Evolutionary conservation across 495 filamentous ascomycete species (phyloP).

Genomic region (Lasiosphaeris hirsuta): DNA sequence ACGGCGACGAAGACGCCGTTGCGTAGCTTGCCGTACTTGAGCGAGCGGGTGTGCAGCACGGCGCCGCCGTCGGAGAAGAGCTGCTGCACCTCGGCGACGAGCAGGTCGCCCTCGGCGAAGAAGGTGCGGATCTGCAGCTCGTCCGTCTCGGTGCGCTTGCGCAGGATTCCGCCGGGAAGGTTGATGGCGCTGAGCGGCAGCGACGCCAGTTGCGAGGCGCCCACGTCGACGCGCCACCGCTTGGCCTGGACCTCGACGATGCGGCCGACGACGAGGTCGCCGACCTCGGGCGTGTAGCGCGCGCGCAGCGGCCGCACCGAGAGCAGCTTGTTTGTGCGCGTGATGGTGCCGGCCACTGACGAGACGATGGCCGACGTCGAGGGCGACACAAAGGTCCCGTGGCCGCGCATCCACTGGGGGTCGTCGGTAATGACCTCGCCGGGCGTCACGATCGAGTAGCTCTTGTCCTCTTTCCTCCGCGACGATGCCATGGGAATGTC

Average conservation of each 20-base stretch:
- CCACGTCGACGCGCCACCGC: constrained; percentile 92
- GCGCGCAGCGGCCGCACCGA: constrained; percentile 84
- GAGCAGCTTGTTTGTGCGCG: constrained; percentile 93
- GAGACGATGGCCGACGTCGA: constrained; percentile 67
- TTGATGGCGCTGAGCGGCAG: constrained; percentile 89
- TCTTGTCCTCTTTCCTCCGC: constrained; percentile 7
- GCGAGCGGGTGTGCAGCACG: constrained; percentile 77
- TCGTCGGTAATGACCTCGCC: constrained; percentile 85
- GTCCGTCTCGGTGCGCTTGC: constrained; percentile 86
- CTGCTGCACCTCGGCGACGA: constrained; percentile 88
- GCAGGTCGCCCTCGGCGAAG: constrained; percentile 84
- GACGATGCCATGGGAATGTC: constrained; percentile 54
- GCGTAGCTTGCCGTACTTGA: constrained; percentile 92
- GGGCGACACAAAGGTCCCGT: constrained; percentile 70
- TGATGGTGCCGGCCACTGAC: constrained; percentile 81
- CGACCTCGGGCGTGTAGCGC: constrained; percentile 94
- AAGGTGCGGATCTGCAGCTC: constrained; percentile 93
- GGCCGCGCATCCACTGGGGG: constrained; percentile 96
- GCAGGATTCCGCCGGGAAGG: constrained; percentile 86
- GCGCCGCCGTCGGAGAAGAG: constrained; percentile 79
- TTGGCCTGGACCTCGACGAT: constrained; percentile 87
- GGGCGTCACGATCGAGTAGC: constrained; percentile 67
- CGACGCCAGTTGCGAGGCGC: constrained; percentile 73
- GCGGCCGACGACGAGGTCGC: constrained; percentile 89
- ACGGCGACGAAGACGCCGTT: constrained; percentile 88